Evolutionary conservation across 352 stramenopile species (phyloP).

Genomic region (Phytopythium litorale): DNA sequence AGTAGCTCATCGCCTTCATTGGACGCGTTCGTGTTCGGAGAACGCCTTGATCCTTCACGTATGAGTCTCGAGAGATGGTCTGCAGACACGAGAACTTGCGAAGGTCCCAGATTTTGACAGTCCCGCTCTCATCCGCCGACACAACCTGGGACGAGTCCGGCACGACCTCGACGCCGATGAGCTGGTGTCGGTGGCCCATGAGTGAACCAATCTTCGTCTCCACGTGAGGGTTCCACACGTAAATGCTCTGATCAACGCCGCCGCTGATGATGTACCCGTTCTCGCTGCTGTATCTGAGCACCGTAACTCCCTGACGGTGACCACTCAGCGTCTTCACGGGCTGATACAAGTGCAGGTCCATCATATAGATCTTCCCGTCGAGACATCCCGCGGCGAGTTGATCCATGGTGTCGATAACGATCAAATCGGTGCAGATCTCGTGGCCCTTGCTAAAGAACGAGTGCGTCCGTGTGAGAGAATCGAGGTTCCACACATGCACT

Average conservation of each 20-base stretch:
- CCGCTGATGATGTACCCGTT: slow-evolving; percentile 55
- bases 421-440: slow-evolving; percentile 34
- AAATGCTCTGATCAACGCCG: slow-evolving; percentile 45
- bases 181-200: slow-evolving; percentile 32
- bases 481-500: slow-evolving; percentile 42
- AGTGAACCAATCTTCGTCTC: slow-evolving; percentile 51
- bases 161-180: slow-evolving; percentile 50
- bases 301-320: slow-evolving; percentile 36
- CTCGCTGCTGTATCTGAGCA: slow-evolving; percentile 37
- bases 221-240: slow-evolving; percentile 63
- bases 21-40: slow-evolving; percentile 11
- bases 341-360: slow-evolving; percentile 29
- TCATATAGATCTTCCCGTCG: slow-evolving; percentile 57
- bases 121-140: slow-evolving; percentile 43
- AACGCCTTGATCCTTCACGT: slow-evolving; percentile 22
- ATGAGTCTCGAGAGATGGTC: slow-evolving; percentile 29
- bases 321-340: slow-evolving; percentile 31
- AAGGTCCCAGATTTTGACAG: slow-evolving; percentile 54
- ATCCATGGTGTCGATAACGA: slow-evolving; percentile 26
- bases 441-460: slow-evolving; percentile 35
- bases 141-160: slow-evolving; percentile 43
- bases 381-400: slow-evolving; percentile 36
- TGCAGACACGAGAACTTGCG: slow-evolving; percentile 44
- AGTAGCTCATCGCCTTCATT: slow-evolving; percentile 43
- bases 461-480: slow-evolving; percentile 23